These are phyloP conservation scores for Trichoderma koningii DNA, from an alignment of 2,329 filamentous ascomycete genomes.

Conservation along the genomic window DNA sequence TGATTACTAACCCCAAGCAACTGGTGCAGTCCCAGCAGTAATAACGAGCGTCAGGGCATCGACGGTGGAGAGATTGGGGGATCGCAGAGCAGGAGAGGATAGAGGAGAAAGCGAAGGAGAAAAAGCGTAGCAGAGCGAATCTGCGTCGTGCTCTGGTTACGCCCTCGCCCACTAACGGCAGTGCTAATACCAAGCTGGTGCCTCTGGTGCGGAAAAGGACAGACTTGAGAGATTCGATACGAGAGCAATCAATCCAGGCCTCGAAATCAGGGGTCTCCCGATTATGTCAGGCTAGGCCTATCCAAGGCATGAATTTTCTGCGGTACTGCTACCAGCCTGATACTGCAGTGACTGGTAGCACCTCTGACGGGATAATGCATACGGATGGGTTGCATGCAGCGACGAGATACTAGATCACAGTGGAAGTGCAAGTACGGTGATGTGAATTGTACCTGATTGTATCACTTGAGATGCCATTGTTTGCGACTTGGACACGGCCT, in stretches of 20 bases:
- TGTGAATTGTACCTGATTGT: background rate
- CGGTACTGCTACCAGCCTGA: background rate
- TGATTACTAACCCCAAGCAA: slow-evolving; percentile 1
- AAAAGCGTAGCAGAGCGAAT: background rate
- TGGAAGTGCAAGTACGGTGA: too few relatives aligned
- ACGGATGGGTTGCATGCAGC: too few relatives aligned
- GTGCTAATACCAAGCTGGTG: background rate
- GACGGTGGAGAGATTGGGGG: slow-evolving; percentile 9
- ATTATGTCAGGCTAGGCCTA: slow-evolving; percentile 14
- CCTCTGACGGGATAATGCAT: too few relatives aligned
- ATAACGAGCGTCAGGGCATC: slow-evolving; percentile 25
- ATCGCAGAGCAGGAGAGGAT: background rate
- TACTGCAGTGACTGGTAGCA: too few relatives aligned
- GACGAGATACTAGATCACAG: too few relatives aligned
- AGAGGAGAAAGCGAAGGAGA: background rate
- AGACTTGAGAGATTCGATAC: slow-evolving; percentile 9
- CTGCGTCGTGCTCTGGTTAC: slow-evolving; percentile 13
- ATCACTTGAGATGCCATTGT: background rate
- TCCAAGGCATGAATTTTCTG: slow-evolving; percentile 3
- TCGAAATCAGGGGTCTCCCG: slow-evolving; percentile 25
- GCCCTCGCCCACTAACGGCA: background rate
- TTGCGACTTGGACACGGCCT: too few relatives aligned
- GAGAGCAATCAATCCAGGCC: background rate
- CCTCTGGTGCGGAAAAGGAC: background rate
- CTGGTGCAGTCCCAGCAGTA: slow-evolving; percentile 19